Base-by-base conservation (phyloP, 345 rosid genomes). In the Salix viminalis region DNA sequence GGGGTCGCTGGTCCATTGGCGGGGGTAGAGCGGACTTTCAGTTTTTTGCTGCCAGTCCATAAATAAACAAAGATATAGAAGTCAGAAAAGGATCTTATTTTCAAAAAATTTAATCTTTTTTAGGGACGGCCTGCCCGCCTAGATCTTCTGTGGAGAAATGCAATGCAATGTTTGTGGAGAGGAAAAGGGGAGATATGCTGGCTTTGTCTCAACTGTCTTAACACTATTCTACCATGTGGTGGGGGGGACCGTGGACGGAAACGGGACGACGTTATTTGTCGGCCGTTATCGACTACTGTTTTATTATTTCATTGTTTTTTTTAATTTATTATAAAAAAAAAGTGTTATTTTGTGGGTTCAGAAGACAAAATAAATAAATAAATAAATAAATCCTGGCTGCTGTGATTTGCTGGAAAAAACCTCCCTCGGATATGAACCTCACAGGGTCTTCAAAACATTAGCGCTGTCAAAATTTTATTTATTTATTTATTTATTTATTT, bases 1-100 rank as follows among this genome's bases (percentile, higher is more conserved):
- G 23, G 83, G 50, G 23, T 74, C 82, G 68, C 66, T 75, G 46
- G 61, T 62, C 83, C 83, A 76, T 44, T 76, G 83, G 32, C 77
- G 76, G 32, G 76, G 19, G 65, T 66, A 75, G 23, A 54, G 21
- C 15, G 75, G 65, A 41, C 30, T 32, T 6, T 68, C 68, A 36
- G 72, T 73, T 44, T 34, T 52, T 46, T 41, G 69, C 34, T 41
- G 75, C 34, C 72, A 70, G 61, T 80, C 76, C 83, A 80, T 80
- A 21, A 11, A 18, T 26, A 37, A 10, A 39, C 10, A 34, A 5
- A n/a, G 26, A 1, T 0, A 1, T 5, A 41, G 24, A 42, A 39
- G 12, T 37, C 1, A 12, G 64, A 24, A 5, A n/a, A n/a, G 54
- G 50, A 23, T 21, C 46, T 18, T 41, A 41, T 19, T 14, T 5